A percentile compares a stretch with the other conserved stretches of the same genome.
phyloP scores from a whole-genome alignment of 2,329 filamentous ascomycete genomes.

The Fusarium torulosum region DNA sequence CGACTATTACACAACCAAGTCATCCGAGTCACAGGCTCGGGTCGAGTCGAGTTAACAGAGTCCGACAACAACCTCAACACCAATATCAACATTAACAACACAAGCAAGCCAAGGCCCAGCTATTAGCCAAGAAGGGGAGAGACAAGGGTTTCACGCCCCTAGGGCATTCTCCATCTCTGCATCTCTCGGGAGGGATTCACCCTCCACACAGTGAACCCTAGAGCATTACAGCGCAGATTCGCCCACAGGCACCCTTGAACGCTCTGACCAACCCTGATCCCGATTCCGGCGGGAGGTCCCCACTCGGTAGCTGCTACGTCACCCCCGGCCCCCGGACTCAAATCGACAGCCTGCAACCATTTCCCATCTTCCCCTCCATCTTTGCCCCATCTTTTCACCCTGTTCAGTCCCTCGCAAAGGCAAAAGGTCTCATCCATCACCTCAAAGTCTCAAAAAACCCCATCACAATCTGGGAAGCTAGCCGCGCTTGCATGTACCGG shows the following conservation, averaged over 20 bases:
- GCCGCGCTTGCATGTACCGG: constrained; percentile 35
- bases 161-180: constrained; percentile 19
- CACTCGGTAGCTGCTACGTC: constrained; percentile 42
- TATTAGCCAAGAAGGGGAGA: constrained; percentile 15
- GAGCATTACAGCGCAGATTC: constrained; percentile 12
- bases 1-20: constrained; percentile 6
- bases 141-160: constrained; percentile 28
- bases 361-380: constrained; percentile 20
- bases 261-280: constrained; percentile 27
- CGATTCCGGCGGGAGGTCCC: constrained; percentile 29
- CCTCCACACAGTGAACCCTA: constrained; percentile 30
- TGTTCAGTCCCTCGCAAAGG: neutral
- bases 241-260: constrained; percentile 16
- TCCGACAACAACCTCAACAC: constrained; percentile 6
- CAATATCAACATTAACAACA: constrained; percentile 22
- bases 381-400: constrained; percentile 29
- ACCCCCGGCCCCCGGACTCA: constrained; percentile 29
- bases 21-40: constrained; percentile 18
- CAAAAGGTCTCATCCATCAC: constrained; percentile 31
- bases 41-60: constrained; percentile 17
- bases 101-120: constrained; percentile 20
- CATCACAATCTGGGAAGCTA: constrained; percentile 28
- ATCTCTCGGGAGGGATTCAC: constrained; percentile 15
- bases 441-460: constrained; percentile 1
- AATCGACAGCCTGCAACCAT: constrained; percentile 31